These are phyloP conservation scores for Plenodomus tracheiphilus DNA, from an alignment of 2,329 filamentous ascomycete genomes.

Conservation along the genomic window DNA sequence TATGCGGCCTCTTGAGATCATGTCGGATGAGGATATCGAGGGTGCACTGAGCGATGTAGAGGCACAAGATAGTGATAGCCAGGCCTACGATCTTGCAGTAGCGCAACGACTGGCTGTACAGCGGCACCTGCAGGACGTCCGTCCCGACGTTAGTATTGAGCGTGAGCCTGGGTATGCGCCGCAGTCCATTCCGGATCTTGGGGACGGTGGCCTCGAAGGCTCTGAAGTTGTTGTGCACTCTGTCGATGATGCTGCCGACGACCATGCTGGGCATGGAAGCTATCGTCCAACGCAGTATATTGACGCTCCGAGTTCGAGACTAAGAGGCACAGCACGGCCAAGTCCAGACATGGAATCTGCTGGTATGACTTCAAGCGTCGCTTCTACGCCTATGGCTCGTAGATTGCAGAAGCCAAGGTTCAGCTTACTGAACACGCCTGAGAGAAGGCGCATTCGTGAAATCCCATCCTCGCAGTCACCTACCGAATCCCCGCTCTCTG, in stretches of 20 bases:
- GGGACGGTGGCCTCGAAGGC: neutral
- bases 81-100: conserved; percentile 16
- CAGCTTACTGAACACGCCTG: conserved; percentile 37
- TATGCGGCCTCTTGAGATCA: conserved; percentile 17
- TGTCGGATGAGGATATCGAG: conserved; percentile 24
- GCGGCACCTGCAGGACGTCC: conserved; percentile 1
- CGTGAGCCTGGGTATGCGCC: neutral
- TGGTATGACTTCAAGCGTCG: neutral
- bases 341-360: neutral
- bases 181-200: neutral
- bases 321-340: conserved; percentile 12
- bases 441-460: conserved; percentile 34
- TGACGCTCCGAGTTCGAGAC: conserved; percentile 18
- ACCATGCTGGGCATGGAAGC: conserved; percentile 23
- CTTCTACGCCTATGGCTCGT: neutral
- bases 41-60: conserved; percentile 21
- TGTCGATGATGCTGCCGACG: conserved; percentile 6
- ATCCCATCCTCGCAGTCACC: conserved; percentile 44
- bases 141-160: neutral
- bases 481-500: conserved; percentile 32
- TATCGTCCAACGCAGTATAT: conserved; percentile 38
- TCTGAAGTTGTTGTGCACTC: conserved; percentile 5
- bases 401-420: conserved; percentile 24
- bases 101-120: conserved; percentile 21
- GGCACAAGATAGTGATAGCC: conserved; percentile 14